phyloP scores from a whole-genome alignment of 129 eudicot species.

The Lonicera japonica region DNA sequence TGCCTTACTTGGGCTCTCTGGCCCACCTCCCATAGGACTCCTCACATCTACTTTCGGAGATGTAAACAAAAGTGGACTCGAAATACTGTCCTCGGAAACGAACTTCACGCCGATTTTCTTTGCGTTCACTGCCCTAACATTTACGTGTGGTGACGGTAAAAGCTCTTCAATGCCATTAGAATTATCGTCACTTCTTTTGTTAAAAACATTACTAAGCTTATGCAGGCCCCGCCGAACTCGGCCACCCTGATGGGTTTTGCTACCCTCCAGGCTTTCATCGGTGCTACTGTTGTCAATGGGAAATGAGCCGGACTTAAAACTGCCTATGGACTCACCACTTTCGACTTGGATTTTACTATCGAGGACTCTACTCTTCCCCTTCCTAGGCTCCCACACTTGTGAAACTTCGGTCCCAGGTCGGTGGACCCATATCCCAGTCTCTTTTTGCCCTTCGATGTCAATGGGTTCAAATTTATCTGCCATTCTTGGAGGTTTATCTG shows the following conservation, averaged over 20 bases:
- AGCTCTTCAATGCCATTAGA: conserved; percentile 16
- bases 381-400: conserved; percentile 86
- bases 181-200: conserved; percentile 35
- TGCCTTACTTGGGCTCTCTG: conserved; percentile 32
- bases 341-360: conserved; percentile 23
- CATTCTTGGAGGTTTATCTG: conserved; percentile 23
- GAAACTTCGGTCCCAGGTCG: conserved; percentile 78
- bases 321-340: conserved; percentile 23
- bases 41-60: conserved; percentile 25
- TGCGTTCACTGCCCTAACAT: conserved; percentile 42
- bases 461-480: conserved; percentile 67
- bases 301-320: conserved; percentile 17
- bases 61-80: conserved; percentile 27
- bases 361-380: conserved; percentile 41
- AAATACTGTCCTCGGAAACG: conserved; percentile 43
- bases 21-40: conserved; percentile 28
- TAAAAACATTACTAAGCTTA: conserved; percentile 50
- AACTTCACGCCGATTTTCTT: conserved; percentile 47
- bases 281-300: conserved; percentile 43
- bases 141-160: conserved; percentile 48
- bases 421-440: conserved; percentile 87
- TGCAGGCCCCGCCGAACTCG: conserved; percentile 43
- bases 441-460: conserved; percentile 59
- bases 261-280: conserved; percentile 46
- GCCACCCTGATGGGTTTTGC: conserved; percentile 30